Conservation (phyloP, 129 eudicot species). For the Calendula officinalis region DNA sequence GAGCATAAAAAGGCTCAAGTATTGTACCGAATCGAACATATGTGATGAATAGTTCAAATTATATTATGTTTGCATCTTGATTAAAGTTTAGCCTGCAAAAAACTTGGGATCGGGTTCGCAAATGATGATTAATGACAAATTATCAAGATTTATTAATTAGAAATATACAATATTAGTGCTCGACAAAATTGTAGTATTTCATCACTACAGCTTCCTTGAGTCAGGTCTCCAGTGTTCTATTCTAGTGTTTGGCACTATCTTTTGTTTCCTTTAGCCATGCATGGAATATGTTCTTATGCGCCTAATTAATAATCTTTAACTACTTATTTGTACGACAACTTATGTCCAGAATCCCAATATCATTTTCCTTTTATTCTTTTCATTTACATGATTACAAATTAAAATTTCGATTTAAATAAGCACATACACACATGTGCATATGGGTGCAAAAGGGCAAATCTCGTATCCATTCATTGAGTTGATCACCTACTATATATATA, state of each 20-base stretch:
- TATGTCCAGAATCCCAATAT: conserved; percentile 27
- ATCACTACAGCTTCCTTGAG: conserved; percentile 20
- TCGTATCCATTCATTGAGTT: conserved; percentile 1
- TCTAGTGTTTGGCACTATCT: conserved; percentile 43
- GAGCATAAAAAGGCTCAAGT: too few relatives aligned
- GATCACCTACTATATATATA: not conserved
- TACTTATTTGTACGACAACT: conserved; percentile 15
- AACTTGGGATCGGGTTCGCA: not conserved
- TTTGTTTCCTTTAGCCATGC: conserved; percentile 44
- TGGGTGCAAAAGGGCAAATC: conserved; percentile 5
- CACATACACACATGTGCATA: not conserved
- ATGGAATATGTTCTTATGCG: conserved; percentile 31
- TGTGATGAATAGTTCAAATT: too few relatives aligned
- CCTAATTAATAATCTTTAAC: conserved; percentile 2
- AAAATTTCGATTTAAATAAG: not conserved
- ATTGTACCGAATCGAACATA: too few relatives aligned
- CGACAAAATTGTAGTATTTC: conserved; percentile 43
- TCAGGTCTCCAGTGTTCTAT: conserved; percentile 48
- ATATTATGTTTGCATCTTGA: too few relatives aligned
- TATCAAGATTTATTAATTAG: conserved; percentile 29
- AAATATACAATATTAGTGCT: conserved; percentile 46
- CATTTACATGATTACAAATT: not conserved
- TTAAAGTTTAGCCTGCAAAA: too few relatives aligned
- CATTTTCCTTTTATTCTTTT: conserved; percentile 1
- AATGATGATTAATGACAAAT: conserved; percentile 30